Base-by-base conservation (phyloP, 176 grass and related monocot genomes). In the Puccinellia tenuiflora region DNA sequence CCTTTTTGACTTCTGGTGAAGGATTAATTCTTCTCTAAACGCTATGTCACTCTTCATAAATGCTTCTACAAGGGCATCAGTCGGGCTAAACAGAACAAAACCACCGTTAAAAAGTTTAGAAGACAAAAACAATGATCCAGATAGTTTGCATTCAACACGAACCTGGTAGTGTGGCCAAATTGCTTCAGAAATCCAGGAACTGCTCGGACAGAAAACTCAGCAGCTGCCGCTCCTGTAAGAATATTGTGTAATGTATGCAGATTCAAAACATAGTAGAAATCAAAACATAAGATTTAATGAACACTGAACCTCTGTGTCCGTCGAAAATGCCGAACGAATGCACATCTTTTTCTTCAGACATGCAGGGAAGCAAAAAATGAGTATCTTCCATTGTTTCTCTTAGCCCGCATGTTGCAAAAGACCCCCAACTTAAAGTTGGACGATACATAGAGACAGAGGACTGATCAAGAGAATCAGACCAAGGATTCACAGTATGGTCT, bases 371-470 rank as follows among this genome's bases (percentile, higher is more conserved):
- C 85, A 98, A 85, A 86, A 98, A 98, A 86, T 98, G 93, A 50
- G 87, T 82, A 90, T 98, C 96, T 90, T 98, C 96, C 93, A 98
- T 98, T 72, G 87, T 93, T 77, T 95, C 96, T 77, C 96, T 92
- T 83, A 85, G 90, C 4, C 96, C 93, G 13, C 96, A 86, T 70
- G 92, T 95, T 85, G 91, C 90, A 81, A 95, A 98, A 50, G 93
- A 98, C 13, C 93, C 96, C 96, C 96, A 98, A 75, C 86, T 95
- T 85, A 98, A 87, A 74, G 85, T 90, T 77, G 96, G 96, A 82
- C 30, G 67, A 78, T 92, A 98, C 31, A 71, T 64, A 18, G 77
- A 71, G 38, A 60, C 63, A 18, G 60, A 66, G 38, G 66, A 85
- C 38, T 79, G 76, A 85, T 85, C 54, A 48, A 39, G 81, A 79